Base-by-base conservation (phyloP, 176 grass and related monocot species). In the Stipa capillata region DNA sequence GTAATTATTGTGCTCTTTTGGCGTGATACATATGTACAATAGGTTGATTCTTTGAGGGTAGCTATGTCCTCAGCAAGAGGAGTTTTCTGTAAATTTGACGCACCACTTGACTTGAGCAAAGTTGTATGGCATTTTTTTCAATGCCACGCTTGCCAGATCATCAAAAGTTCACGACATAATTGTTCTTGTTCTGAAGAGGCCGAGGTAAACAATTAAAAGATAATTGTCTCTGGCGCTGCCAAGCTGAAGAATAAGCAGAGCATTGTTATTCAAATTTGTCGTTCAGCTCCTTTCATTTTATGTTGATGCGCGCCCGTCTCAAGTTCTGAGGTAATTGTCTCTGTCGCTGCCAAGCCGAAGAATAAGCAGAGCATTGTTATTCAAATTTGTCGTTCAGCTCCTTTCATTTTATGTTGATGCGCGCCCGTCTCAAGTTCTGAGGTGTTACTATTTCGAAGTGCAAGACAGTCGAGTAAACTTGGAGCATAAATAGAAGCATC, bases 1-100 rank as follows among this genome's bases (percentile, higher is more conserved):
- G 93, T 92, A 92, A 90, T 87, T 94, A 82, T 23, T 88, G 80
- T 87, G 76, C 77, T 73, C 53, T 36, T 85, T 71, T 68, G 40
- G 61, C 58, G 77, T 73, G 85, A 83, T 82, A 7, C 76, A 83
- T 65, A 73, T 91, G 83, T 94, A 78, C 47, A 53, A 48, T 84
- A 91, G 72, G 60, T 41, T 85, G 45, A 83, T 94, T 91, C 78
- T 88, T 91, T 86, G 74, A 78, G 29, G 71, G 48, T 29, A 73
- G 74, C 53, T 49, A 61, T 71, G 55, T 71, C 77, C 82, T 81
- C 54, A 1, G n/a, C 35, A 61, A 71, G 69, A 55, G 47, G 35
- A 33, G 13, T 77, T 85, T 65, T 85, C 71, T 85, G 72, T 85
- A 85, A 77, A 81, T 76, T 56, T 49, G 29, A 16, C 28, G 9